Percentiles rank a stretch among this genome's conserved stretches.
phyloP scores from a whole-genome alignment of 257 asterid genomes.

The Solanum neorickii region DNA sequence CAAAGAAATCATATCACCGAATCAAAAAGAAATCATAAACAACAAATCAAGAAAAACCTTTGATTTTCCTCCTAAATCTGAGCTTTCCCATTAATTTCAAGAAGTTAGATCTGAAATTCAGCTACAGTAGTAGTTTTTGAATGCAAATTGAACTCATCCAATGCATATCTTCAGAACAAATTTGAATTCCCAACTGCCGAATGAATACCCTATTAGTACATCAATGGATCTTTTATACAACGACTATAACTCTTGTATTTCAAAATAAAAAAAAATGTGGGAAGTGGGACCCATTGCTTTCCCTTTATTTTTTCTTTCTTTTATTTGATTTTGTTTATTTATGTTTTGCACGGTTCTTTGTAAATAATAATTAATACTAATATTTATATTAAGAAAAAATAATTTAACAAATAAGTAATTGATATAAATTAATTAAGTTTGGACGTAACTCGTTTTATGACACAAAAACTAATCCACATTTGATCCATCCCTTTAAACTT shows the following conservation, averaged over 20 bases:
- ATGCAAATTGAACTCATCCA: background rate
- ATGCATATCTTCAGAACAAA: background rate
- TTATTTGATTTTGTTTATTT: too few species aligned
- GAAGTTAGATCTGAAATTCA: constrained; percentile 9
- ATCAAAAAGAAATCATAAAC: too few species aligned
- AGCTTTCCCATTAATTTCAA: constrained; percentile 4
- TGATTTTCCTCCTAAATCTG: too few species aligned
- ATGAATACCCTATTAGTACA: background rate
- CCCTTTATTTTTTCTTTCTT: too few species aligned
- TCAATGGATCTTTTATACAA: too few species aligned
- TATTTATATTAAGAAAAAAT: too few species aligned
- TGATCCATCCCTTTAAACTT: background rate
- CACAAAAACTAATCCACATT: background rate
- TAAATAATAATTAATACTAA: too few species aligned
- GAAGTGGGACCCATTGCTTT: background rate
- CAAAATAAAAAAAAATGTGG: background rate
- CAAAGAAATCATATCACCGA: too few species aligned
- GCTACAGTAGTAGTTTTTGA: constrained; percentile 15
- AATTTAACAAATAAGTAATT: too few species aligned
- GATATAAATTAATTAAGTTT: too few species aligned
- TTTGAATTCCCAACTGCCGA: background rate
- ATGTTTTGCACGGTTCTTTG: too few species aligned
- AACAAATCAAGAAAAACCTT: too few species aligned
- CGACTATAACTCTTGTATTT: background rate
- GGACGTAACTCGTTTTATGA: background rate